Evolutionary conservation across 2,329 filamentous ascomycete genomes (phyloP).

Genomic region (Escovopsis sp.): DNA sequence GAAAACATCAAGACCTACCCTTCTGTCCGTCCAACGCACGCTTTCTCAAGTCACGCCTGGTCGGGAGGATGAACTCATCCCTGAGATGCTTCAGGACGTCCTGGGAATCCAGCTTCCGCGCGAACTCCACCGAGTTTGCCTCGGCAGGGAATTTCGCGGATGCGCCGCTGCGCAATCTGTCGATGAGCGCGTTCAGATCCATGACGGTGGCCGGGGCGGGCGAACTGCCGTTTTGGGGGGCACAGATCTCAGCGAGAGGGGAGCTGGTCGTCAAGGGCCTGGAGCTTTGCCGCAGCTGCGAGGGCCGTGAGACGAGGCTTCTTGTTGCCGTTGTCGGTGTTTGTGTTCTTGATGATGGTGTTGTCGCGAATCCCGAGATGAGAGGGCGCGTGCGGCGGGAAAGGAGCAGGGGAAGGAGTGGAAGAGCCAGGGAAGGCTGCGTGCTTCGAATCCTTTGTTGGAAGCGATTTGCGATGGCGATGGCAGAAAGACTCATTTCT

Average conservation of each 20-base stretch:
- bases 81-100: conserved; percentile 48
- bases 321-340: too few species aligned
- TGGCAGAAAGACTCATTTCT: too few species aligned
- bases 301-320: not conserved
- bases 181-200: conserved; percentile 23
- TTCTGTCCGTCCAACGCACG: conserved; percentile 39
- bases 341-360: too few species aligned
- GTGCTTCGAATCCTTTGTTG: too few species aligned
- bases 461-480: too few species aligned
- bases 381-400: too few species aligned
- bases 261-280: not conserved
- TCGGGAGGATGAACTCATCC: conserved; percentile 62
- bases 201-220: conserved; percentile 12
- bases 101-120: conserved; percentile 37
- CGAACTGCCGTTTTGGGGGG: not conserved
- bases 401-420: too few species aligned
- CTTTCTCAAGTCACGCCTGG: conserved; percentile 53
- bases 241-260: not conserved
- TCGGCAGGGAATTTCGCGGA: conserved; percentile 30
- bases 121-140: conserved; percentile 32
- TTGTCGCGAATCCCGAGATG: too few species aligned
- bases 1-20: too few species aligned
- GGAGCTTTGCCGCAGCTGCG: too few species aligned
- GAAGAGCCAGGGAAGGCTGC: too few species aligned
- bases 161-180: conserved; percentile 25